Base-by-base conservation (phyloP, 2,329 filamentous ascomycete genomes). In the Huntiella omanensis region DNA sequence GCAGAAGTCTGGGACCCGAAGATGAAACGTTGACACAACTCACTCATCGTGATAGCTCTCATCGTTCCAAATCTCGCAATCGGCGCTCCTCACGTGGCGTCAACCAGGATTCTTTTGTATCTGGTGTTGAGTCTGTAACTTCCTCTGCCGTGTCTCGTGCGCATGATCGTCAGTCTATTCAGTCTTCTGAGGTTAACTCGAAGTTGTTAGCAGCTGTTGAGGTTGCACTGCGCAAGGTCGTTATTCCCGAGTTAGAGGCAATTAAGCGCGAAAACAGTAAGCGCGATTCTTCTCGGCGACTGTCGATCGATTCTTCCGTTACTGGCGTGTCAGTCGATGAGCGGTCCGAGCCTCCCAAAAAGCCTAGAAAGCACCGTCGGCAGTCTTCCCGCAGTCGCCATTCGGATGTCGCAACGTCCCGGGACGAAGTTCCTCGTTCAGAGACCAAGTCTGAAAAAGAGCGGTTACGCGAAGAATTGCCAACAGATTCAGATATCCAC, bases 201-300 rank as follows among this genome's bases (percentile, higher is more conserved):
- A 91, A 85, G 57, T 65, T 95, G 2, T 70, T 95, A 2, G 83
- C 91, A 56, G 91, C 86, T 0, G 87, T 95, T 3, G 87, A 95
- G 62, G 86, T 94, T 62, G 86, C 86, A 11, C 93, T 95, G 56
- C 79, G 85, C 52, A 75, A 86, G 42, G 69, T 94, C 43, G 93
- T 95, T 45, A 64, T 98, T 2, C 91, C 91, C 0, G 88, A 98
- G 60, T 69, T 98, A 39, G 88, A 85, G 54, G 84, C 86, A 7
- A 67, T 98, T 46, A 95, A 94, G 60, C 77, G 87, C 55, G 86
- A 94, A 57, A 83, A 88, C 59, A 87, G 83, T 59, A 80, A 80
- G 52, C 76, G 80, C 52, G 72, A 80, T 52, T 76, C 54, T 53
- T 76, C 54, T 10, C 75, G 74, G 8, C 75, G 74, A 47, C 79